phyloP scores from a whole-genome alignment of 2,329 filamentous ascomycete genomes.

The Elsinoe fawcettii region DNA sequence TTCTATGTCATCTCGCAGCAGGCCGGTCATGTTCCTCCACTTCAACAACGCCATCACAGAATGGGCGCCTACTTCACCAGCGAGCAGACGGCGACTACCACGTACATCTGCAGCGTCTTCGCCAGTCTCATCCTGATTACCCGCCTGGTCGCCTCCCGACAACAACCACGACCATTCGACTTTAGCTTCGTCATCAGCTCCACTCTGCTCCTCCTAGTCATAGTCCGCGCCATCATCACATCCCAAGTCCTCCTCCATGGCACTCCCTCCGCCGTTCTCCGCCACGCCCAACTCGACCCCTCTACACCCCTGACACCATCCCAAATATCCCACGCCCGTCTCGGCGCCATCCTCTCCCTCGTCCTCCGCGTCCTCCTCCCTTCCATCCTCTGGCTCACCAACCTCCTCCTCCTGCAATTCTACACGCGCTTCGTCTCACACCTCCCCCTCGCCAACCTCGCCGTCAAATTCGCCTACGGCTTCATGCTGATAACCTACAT shows the following conservation, averaged over 20 bases:
- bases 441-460: not conserved
- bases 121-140: not conserved
- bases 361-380: not conserved
- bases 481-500: not conserved
- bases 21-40: not conserved
- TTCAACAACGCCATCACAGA: not conserved
- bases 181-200: not conserved
- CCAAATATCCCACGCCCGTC: not conserved
- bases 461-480: not conserved
- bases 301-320: not conserved
- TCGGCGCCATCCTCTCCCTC: not conserved
- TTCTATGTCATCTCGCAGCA: not conserved
- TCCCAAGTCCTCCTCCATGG: not conserved
- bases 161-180: not conserved
- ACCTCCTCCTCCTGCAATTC: not conserved
- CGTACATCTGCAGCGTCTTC: not conserved
- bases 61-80: not conserved
- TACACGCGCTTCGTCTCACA: not conserved
- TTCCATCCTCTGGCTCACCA: not conserved
- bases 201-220: not conserved
- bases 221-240: not conserved
- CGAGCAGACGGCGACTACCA: not conserved
- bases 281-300: not conserved
- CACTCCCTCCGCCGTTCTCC: not conserved
- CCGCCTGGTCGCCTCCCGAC: not conserved